phyloP scores from a whole-genome alignment of 2,329 filamentous ascomycete species.

The Trichoderma sp. region DNA sequence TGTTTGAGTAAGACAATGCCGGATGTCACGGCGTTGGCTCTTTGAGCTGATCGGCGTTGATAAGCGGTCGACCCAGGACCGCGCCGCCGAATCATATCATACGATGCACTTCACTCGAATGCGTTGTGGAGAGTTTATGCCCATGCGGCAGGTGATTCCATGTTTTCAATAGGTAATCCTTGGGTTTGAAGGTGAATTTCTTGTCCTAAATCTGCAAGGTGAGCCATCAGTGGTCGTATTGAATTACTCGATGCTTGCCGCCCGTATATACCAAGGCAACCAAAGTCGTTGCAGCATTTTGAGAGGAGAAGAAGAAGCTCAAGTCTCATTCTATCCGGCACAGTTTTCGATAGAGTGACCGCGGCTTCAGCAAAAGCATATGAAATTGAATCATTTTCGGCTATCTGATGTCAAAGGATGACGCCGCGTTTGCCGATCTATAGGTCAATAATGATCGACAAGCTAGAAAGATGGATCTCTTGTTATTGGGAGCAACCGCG shows the following conservation, averaged over 20 bases:
- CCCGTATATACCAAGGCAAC: background rate
- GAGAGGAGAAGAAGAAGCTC: background rate
- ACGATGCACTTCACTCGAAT: constrained; percentile 4
- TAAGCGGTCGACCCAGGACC: constrained; percentile 17
- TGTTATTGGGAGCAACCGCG: constrained; percentile 20
- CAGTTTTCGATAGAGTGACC: background rate
- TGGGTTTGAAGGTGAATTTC: background rate
- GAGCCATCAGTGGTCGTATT: background rate
- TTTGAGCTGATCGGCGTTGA: constrained; percentile 13
- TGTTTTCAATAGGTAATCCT: background rate
- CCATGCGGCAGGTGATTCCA: background rate
- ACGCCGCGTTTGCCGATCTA: constrained; percentile 22
- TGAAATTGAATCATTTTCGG: background rate
- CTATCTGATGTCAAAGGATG: constrained; percentile 11
- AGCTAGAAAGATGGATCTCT: constrained; percentile 18
- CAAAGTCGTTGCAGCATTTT: background rate
- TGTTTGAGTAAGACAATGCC: constrained; percentile 8
- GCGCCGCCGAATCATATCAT: constrained; percentile 19
- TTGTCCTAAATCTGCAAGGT: background rate
- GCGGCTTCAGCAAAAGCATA: background rate
- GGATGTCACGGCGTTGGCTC: constrained; percentile 21
- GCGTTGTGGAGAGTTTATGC: constrained; percentile 8
- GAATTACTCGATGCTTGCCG: background rate
- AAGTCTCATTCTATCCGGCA: background rate
- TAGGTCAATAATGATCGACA: constrained; percentile 15